Evolutionary conservation across 2,329 filamentous ascomycete genomes (phyloP).

Genomic region (Pyricularia pennisetigena): DNA sequence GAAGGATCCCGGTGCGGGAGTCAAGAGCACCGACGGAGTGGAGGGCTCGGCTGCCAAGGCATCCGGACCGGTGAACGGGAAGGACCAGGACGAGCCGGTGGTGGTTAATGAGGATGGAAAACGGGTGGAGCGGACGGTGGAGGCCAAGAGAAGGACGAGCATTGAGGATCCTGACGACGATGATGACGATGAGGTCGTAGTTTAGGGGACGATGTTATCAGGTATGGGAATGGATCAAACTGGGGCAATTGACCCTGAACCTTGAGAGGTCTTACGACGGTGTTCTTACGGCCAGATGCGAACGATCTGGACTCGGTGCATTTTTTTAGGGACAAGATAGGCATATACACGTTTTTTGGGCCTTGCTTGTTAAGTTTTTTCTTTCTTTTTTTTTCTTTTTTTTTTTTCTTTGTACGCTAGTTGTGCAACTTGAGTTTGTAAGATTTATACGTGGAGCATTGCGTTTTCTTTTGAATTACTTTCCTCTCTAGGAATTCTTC

Average conservation of each 20-base stretch:
- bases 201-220: background rate
- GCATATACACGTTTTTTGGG: background rate
- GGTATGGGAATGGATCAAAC: background rate
- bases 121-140: conserved; percentile 34
- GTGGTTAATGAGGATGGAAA: conserved; percentile 29
- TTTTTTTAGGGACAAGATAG: background rate
- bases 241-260: background rate
- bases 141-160: conserved; percentile 44
- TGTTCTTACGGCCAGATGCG: background rate
- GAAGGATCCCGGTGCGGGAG: background rate
- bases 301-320: background rate
- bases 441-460: background rate
- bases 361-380: background rate
- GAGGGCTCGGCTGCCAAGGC: background rate
- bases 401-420: background rate
- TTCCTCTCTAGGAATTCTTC: background rate
- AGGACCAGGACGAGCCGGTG: conserved; percentile 19
- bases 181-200: conserved; percentile 32
- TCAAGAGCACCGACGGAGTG: background rate
- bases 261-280: background rate
- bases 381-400: too few species aligned
- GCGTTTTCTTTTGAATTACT: background rate
- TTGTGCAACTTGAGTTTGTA: background rate
- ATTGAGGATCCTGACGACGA: conserved; percentile 44
- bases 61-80: background rate